phyloP scores from a whole-genome alignment of 2,329 filamentous ascomycete species.

The Nothopassalora personata region DNA sequence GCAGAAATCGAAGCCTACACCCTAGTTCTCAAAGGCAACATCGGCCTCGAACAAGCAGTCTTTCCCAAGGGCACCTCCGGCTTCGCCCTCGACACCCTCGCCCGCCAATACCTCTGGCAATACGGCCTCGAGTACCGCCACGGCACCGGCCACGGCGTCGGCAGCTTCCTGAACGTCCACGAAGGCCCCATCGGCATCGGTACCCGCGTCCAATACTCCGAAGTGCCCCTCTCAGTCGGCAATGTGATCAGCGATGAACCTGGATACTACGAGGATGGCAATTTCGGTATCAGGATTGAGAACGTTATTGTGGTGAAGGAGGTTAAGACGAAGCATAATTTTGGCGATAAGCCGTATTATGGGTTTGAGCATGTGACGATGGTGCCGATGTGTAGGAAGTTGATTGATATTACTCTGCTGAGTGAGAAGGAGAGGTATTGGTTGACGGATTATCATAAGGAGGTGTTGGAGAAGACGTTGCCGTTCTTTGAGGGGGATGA shows the following conservation, averaged over 20 bases:
- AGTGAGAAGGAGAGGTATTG: conserved; percentile 71
- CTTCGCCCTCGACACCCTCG: conserved; percentile 81
- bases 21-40: conserved; percentile 88
- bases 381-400: conserved; percentile 86
- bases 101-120: conserved; percentile 88
- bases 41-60: conserved; percentile 75
- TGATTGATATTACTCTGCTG: conserved; percentile 71
- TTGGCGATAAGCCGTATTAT: conserved; percentile 89
- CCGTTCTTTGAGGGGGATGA: conserved; percentile 68
- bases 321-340: conserved; percentile 77
- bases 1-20: conserved; percentile 89
- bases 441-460: conserved; percentile 78
- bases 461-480: conserved; percentile 77
- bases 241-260: conserved; percentile 95
- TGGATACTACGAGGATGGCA: conserved; percentile 93
- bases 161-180: conserved; percentile 92
- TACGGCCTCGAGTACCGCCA: conserved; percentile 92
- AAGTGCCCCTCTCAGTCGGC: conserved; percentile 81
- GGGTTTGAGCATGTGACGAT: conserved; percentile 97
- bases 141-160: conserved; percentile 92
- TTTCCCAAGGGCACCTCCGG: conserved; percentile 96
- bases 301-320: conserved; percentile 90
- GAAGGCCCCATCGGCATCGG: conserved; percentile 96
- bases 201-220: conserved; percentile 82
- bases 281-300: conserved; percentile 92